Conservation (phyloP, 1,284 basidiomycete genomes). For the Sparassis latifolia region DNA sequence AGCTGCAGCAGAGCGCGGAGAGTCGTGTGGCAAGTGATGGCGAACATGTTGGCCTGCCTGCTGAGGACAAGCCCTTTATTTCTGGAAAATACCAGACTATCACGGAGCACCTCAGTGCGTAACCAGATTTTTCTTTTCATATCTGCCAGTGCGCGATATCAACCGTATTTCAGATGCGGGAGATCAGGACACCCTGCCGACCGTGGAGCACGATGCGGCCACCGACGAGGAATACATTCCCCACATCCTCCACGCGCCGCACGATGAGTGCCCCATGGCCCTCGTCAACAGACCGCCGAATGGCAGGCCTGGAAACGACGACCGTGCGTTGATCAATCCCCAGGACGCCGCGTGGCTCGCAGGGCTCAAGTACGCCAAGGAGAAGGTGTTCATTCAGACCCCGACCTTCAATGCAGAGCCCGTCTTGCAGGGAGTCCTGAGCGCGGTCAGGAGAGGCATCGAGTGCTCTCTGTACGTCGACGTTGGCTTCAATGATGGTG, state of each 20-base stretch:
- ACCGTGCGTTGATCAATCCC: constrained; percentile 26
- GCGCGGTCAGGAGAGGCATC: constrained; percentile 64
- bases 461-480: constrained; percentile 59
- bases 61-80: constrained; percentile 5
- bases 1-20: not conserved
- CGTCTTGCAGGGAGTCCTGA: constrained; percentile 57
- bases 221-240: constrained; percentile 37
- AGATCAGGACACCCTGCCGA: constrained; percentile 27
- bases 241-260: constrained; percentile 50
- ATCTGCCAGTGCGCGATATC: not conserved
- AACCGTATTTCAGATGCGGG: constrained; percentile 23
- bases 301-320: constrained; percentile 28
- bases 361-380: constrained; percentile 60
- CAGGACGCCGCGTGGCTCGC: constrained; percentile 77
- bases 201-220: constrained; percentile 21
- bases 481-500: constrained; percentile 58
- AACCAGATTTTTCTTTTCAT: not conserved
- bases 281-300: constrained; percentile 67
- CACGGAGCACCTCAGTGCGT: constrained; percentile 9
- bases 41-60: not conserved
- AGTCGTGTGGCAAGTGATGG: constrained; percentile 1
- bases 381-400: constrained; percentile 72
- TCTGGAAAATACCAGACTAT: constrained; percentile 6
- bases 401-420: constrained; percentile 74
- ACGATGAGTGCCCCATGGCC: constrained; percentile 66